These are phyloP conservation scores for Sordariomycetes sp. DNA, from an alignment of 2,329 filamentous ascomycete species.

Conservation along the genomic window DNA sequence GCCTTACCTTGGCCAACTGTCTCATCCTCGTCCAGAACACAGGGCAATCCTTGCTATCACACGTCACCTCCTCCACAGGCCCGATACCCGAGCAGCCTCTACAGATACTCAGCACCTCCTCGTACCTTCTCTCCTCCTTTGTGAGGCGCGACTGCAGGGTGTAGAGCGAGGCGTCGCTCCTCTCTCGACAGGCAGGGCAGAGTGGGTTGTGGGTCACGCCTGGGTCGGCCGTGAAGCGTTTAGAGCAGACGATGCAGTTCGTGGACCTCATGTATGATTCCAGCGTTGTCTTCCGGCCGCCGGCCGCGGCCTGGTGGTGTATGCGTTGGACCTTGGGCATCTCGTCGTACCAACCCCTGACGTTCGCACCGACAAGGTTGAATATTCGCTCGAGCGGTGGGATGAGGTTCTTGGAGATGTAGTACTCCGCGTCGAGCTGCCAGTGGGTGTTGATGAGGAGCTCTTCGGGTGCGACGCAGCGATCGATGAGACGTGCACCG, in stretches of 20 bases:
- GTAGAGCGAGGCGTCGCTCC: slow-evolving; percentile 46
- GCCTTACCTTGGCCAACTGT: slow-evolving; percentile 39
- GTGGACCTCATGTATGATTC: slow-evolving; percentile 86
- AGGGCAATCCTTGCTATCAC: slow-evolving; percentile 86
- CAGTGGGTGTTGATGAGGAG: slow-evolving; percentile 68
- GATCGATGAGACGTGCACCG: slow-evolving; percentile 75
- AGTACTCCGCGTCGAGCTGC: slow-evolving; percentile 88
- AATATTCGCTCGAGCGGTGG: slow-evolving; percentile 94
- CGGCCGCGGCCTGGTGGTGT: slow-evolving; percentile 21
- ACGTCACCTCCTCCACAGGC: slow-evolving; percentile 68
- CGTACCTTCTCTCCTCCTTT: slow-evolving; percentile 52
- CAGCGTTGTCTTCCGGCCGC: slow-evolving; percentile 57
- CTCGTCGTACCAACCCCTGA: slow-evolving; percentile 87
- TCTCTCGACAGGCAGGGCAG: slow-evolving; percentile 46
- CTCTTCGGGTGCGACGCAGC: slow-evolving; percentile 80
- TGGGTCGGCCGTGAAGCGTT: slow-evolving; percentile 7
- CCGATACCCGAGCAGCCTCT: slow-evolving; percentile 68
- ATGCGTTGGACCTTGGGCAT: slow-evolving; percentile 87
- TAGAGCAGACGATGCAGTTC: slow-evolving; percentile 64
- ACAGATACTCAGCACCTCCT: slow-evolving; percentile 63
- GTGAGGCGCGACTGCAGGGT: slow-evolving; percentile 54
- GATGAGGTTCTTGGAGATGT: slow-evolving; percentile 92
- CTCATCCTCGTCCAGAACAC: slow-evolving; percentile 77
- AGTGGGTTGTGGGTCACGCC: slow-evolving; percentile 27
- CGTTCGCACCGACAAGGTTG: slow-evolving; percentile 88